Evolutionary conservation across 2,329 filamentous ascomycete species (phyloP).

Genomic region (Ceratocystis eucalypticola): DNA sequence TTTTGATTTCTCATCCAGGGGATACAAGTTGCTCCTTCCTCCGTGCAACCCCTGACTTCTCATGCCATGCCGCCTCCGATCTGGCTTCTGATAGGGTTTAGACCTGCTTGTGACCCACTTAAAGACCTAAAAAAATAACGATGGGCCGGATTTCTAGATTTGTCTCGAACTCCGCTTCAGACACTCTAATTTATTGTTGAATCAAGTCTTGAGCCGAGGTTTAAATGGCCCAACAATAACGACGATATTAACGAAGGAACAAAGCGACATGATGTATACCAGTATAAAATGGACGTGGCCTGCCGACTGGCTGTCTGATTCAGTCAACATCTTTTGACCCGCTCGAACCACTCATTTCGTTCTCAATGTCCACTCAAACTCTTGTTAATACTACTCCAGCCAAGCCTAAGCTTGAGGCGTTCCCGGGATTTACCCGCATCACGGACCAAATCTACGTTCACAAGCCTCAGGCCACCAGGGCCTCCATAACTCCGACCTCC

Average conservation of each 20-base stretch:
- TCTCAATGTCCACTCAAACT: neutral
- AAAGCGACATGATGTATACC: neutral
- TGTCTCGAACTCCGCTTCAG: neutral
- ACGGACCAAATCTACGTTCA: conserved; percentile 36
- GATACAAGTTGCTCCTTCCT: neutral
- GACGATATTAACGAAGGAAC: neutral
- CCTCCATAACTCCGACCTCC: conserved; percentile 12
- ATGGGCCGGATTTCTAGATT: neutral
- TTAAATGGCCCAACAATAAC: neutral
- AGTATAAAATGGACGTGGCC: neutral
- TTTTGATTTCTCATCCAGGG: neutral
- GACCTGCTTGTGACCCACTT: neutral
- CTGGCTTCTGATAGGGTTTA: neutral
- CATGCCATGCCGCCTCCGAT: neutral
- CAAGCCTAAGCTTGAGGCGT: conserved; percentile 22
- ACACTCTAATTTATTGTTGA: too few species aligned
- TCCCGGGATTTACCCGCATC: conserved; percentile 35
- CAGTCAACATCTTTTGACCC: too few species aligned
- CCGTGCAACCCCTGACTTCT: neutral
- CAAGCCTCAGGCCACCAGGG: conserved; percentile 23
- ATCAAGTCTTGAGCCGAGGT: neutral
- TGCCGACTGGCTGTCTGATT: too few species aligned
- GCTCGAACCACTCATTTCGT: too few species aligned
- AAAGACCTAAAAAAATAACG: neutral
- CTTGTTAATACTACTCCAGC: neutral